These are phyloP conservation scores for Sphaerulina vaccinii DNA, from an alignment of 2,329 filamentous ascomycete genomes.

Conservation along the genomic window DNA sequence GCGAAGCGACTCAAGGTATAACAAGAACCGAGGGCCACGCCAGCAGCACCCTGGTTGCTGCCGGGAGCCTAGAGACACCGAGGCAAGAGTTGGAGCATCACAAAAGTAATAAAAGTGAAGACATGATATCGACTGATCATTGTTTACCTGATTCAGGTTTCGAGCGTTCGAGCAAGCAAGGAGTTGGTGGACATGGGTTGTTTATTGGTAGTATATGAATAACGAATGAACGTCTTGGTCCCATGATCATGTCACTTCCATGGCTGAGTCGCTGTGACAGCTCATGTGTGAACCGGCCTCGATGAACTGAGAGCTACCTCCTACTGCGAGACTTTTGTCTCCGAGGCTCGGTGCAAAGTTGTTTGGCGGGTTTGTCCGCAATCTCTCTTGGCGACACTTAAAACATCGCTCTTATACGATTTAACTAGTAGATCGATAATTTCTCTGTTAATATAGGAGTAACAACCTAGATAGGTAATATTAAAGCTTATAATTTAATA, in stretches of 20 bases:
- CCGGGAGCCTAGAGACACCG: background rate
- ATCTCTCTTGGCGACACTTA: too few relatives aligned
- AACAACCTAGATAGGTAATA: too few relatives aligned
- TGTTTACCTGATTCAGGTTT: conserved; percentile 5
- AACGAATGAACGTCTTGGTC: conserved; percentile 11
- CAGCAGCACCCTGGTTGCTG: background rate
- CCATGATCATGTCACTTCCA: background rate
- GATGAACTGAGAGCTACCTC: too few relatives aligned
- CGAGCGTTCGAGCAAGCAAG: conserved; percentile 17
- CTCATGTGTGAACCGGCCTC: too few relatives aligned
- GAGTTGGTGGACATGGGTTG: conserved; percentile 8
- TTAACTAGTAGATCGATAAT: too few relatives aligned
- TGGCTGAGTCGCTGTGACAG: background rate
- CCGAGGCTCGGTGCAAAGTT: too few relatives aligned
- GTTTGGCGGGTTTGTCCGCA: too few relatives aligned
- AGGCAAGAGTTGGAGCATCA: background rate
- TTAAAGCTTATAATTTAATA: too few relatives aligned
- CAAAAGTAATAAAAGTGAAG: background rate
- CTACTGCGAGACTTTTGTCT: too few relatives aligned
- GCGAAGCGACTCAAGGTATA: conserved; percentile 14
- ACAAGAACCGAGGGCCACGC: background rate
- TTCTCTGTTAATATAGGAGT: too few relatives aligned
- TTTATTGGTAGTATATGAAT: conserved; percentile 10
- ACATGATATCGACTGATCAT: conserved; percentile 6
- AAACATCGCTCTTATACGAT: too few relatives aligned